Base-by-base conservation (phyloP, 192 early-diverging fungal species). In the Globomyces pollinis-pini region DNA sequence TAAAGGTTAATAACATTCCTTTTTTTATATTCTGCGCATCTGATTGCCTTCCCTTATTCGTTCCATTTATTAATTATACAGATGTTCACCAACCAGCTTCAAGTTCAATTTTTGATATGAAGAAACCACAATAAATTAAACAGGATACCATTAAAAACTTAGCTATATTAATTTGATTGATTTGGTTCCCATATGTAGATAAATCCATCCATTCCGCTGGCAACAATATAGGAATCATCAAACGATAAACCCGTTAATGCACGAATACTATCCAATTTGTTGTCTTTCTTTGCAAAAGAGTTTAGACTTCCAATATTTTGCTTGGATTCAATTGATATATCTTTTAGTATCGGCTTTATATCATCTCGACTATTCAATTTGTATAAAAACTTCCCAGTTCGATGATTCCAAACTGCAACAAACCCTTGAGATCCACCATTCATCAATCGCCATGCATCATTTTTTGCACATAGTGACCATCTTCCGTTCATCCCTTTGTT, bases 221-320 rank as follows among this genome's bases (percentile, higher is more conserved):
- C 55, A 29, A 39, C 21, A 9, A 57, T 57, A 1, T 57, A 44
- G 28, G 31, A 57, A 24, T 57, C 55, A 23, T 57, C 55, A 29
- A 57, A 57, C 8, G 55, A 34, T n/a, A 57, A 23, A 3, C 55
- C 55, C 24, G 55, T 57, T 38, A 57, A 39, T 7, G 55, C 42
- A 21, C 55, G 23, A 7, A 32, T 32, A 26, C 28, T 31, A 8
- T 26, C 31, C 45, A 29, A 49, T 15, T 57, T 57, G 9, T 39
- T 33, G 2, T 43, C 38, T 21, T 31, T 30, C n/a, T 44, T 57
- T 16, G 52, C 52, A 36, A 39, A 54, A 24, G 34, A 39, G 29
- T 18, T 21, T 31, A 54, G 4, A 20, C 34, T 36, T 7, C 52
- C 52, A 6, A 21, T 54, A 8, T 23, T n/a, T 39, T 38, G 21